Base-by-base conservation (phyloP, 441 rosid genomes). In the Populus hybrid region DNA sequence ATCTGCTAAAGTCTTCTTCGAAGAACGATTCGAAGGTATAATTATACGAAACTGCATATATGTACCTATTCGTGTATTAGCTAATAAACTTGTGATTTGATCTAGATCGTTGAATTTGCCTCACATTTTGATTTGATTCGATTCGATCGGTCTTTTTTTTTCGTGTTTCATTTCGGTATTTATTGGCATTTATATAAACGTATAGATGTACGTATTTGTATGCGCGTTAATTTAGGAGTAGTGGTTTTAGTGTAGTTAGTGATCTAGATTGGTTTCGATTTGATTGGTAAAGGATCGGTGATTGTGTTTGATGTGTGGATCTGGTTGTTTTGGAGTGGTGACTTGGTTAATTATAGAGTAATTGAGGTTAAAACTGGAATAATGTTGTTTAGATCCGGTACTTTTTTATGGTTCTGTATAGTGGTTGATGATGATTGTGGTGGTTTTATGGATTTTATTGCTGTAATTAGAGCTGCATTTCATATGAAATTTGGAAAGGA, bases 11-110 rank as follows among this genome's bases (percentile, higher is more conserved):
- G 93, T 92, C 73, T 86, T 91, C 89, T 95, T 95, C 84, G 99
- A 95, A 83, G 97, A 95, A 24, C 92, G 89, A 20, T 95, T 93
- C 78, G 92, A 90, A 3, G 98, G 99, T 95, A 90, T 68, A 46
- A 67, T 46, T 38, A 81, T 8, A 76, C 63, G 61, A 21, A 28
- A 10, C 24, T 0, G 26, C 38, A 34, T 28, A 10, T 21, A 21
- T 76, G 10, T 24, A 8, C 32, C 23, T 40, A 20, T 59, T 7
- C 8, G 42, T 46, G 26, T 28, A 9, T 18, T 69, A 32, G 50
- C 59, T 46, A 40, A 40, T 40, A 11, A 40, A 40, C 20, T 46
- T 46, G 18, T 46, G 57, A 14, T 46, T 46, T 46, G 57, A 46
- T 46, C 20, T 46, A 46, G 57, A 4, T 46, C 20, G 57, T 46